These are phyloP conservation scores for Colletotrichum falcatum DNA, from an alignment of 2,329 filamentous ascomycete genomes.

Conservation along the genomic window DNA sequence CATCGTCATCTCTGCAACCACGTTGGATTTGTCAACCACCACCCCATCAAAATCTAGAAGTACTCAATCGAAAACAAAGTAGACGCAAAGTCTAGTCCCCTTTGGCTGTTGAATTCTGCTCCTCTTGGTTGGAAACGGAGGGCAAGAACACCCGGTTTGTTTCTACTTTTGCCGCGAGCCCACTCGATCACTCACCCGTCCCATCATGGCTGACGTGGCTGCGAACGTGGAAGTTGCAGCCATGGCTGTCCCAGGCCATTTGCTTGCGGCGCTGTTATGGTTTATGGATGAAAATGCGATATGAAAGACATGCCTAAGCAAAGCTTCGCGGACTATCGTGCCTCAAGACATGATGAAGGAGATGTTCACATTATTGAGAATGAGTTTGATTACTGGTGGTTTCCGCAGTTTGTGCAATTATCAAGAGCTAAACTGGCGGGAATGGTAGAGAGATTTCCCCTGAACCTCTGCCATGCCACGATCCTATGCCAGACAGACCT, in stretches of 20 bases:
- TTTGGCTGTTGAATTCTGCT: not conserved
- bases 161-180: conserved; percentile 16
- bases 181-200: not conserved
- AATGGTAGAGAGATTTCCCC: not conserved
- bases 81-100: not conserved
- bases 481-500: conserved; percentile 28
- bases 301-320: not conserved
- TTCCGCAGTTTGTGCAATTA: not conserved
- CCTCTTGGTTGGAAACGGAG: not conserved
- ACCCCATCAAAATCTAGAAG: not conserved
- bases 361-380: not conserved
- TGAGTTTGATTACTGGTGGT: conserved; percentile 7
- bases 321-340: not conserved
- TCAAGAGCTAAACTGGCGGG: not conserved
- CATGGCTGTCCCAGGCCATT: not conserved
- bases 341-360: not conserved
- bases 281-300: not conserved
- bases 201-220: conserved; percentile 24
- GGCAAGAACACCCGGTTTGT: conserved; percentile 2
- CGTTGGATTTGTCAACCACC: not conserved
- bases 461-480: conserved; percentile 2
- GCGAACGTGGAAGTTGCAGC: conserved; percentile 2
- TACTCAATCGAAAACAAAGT: not conserved
- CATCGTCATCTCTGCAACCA: conserved; percentile 1
- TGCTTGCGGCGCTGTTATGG: not conserved